Conservation (phyloP, 2,329 filamentous ascomycete genomes). For the Pestalotiopsis sp. region DNA sequence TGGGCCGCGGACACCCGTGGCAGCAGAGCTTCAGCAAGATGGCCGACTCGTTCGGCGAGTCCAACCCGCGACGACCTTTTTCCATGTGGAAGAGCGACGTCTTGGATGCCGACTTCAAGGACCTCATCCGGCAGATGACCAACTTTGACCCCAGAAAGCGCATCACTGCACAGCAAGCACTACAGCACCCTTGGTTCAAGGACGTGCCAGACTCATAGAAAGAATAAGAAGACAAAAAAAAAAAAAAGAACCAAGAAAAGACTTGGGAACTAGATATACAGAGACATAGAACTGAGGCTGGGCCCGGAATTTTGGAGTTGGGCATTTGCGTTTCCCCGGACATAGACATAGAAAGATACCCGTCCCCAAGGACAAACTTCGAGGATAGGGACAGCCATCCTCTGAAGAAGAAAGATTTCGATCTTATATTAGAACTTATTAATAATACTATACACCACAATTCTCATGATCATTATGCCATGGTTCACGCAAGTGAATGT, state of each 20-base stretch:
- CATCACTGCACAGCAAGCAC: conserved; percentile 38
- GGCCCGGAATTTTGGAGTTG: not conserved
- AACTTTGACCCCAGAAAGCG: conserved; percentile 39
- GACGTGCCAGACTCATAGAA: conserved; percentile 10
- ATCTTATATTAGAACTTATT: not conserved
- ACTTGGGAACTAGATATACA: not conserved
- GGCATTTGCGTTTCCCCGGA: not conserved
- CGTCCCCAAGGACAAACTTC: not conserved
- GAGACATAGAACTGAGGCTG: conserved; percentile 1
- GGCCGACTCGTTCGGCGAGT: conserved; percentile 37
- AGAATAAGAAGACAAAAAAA: not conserved
- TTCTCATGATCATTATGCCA: no score
- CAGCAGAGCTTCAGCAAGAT: conserved; percentile 36
- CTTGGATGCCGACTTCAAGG: conserved; percentile 39
- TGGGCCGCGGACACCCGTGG: conserved; percentile 40
- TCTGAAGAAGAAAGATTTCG: not conserved
- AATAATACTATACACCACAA: not conserved
- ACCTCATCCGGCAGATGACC: conserved; percentile 38
- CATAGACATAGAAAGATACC: not conserved
- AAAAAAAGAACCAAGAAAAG: not conserved
- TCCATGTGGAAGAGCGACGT: conserved; percentile 37
- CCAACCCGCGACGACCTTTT: conserved; percentile 43
- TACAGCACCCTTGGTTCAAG: conserved; percentile 33
- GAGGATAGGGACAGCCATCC: not conserved
- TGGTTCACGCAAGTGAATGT: no score